These are phyloP conservation scores for Grosmannia penicillata DNA, from an alignment of 2,329 filamentous ascomycete species.

Conservation along the genomic window DNA sequence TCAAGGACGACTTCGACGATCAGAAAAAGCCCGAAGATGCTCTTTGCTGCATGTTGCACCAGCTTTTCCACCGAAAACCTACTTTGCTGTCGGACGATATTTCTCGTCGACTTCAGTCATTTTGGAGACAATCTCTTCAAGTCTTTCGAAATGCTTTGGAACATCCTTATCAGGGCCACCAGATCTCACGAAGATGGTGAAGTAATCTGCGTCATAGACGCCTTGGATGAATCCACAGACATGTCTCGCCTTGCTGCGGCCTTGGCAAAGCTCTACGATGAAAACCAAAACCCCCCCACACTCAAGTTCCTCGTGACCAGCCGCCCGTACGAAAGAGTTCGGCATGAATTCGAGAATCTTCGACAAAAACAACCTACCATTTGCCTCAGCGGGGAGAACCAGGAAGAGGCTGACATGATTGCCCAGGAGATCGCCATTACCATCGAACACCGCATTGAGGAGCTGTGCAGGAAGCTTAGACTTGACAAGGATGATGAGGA, in stretches of 20 bases:
- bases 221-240: background rate
- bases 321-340: slow-evolving; percentile 18
- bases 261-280: slow-evolving; percentile 7
- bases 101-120: background rate
- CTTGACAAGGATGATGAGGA: background rate
- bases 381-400: slow-evolving; percentile 16
- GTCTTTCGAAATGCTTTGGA: background rate
- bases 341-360: slow-evolving; percentile 12
- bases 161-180: background rate
- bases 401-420: slow-evolving; percentile 13
- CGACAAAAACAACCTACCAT: slow-evolving; percentile 12
- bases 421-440: slow-evolving; percentile 16
- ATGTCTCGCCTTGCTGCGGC: background rate
- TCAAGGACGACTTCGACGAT: slow-evolving; percentile 6
- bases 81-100: background rate
- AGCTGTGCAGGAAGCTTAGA: no score
- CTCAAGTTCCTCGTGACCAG: slow-evolving; percentile 18
- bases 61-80: background rate
- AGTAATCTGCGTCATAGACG: slow-evolving; percentile 2
- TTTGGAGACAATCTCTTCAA: background rate
- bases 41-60: slow-evolving; percentile 3
- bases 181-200: background rate
- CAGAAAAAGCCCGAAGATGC: background rate
- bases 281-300: background rate
- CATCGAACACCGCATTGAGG: no score